These are phyloP conservation scores for Melaleuca alternifolia DNA, from an alignment of 345 rosid species.

Conservation along the genomic window DNA sequence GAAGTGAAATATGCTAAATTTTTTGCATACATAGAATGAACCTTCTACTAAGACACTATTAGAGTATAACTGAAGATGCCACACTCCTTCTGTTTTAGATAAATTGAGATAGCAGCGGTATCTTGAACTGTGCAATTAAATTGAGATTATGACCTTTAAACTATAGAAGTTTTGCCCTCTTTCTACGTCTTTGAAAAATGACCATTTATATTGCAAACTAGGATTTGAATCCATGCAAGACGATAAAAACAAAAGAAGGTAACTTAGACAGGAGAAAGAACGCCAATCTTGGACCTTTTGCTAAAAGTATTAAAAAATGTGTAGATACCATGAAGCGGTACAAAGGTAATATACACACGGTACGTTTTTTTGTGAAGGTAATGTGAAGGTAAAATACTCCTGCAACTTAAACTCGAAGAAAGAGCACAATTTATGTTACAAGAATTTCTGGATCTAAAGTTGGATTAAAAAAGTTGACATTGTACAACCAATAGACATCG, in stretches of 20 bases:
- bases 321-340: background rate
- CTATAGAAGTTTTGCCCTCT: too few species aligned
- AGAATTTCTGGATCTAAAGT: background rate
- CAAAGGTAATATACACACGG: background rate
- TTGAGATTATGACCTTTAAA: too few species aligned
- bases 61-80: background rate
- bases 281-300: background rate
- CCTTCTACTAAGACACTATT: background rate
- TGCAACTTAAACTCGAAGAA: background rate
- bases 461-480: background rate
- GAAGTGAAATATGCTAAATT: background rate
- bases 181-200: too few species aligned
- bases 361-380: background rate
- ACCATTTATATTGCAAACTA: too few species aligned
- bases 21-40: background rate
- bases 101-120: too few species aligned
- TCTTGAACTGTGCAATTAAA: too few species aligned
- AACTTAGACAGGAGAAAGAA: background rate
- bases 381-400: background rate
- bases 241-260: background rate
- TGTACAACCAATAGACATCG: background rate
- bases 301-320: background rate
- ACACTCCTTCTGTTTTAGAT: background rate
- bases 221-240: too few species aligned
- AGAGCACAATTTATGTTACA: background rate